Evolutionary conservation across 2,329 filamentous ascomycete species (phyloP), one percentile per base, ranked within the genome.

Genomic region (Coniochaeta ligniaria): DNA sequence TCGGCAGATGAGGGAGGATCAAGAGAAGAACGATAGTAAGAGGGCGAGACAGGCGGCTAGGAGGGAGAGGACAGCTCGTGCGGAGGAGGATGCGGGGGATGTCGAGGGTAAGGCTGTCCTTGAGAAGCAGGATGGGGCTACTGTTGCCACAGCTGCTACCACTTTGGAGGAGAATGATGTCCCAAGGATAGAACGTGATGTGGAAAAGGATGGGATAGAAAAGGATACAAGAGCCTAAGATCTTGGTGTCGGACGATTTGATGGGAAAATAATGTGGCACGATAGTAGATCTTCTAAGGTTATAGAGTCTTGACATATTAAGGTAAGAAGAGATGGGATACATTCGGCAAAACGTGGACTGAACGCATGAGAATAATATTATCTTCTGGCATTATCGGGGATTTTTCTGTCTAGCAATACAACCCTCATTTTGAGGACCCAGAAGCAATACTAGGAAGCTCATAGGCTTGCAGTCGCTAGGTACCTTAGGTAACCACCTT

Each of bases 1-100:
- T 38, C 67, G 69, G 55, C 65, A 70, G 66, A 75, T 80, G 72
- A 67, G 75, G 20, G 75, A 76, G 60, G 76, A 77, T 43, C 67
- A 67, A 61, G 71, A 70, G 28, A 72, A 63, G 65, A 71, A 70
- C 26, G 75, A 77, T 58, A 67, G 66, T 38, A 70, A 71, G 60
- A 63, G 61, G 4, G 70, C 67, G 33, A 72, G 63, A 62, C 61
- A 64, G 50, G 20, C 43, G 24, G 65, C 62, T 14, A 66, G 63
- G 56, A 59, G 61, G 20, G 63, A 58, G 57, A 64, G 65, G 60
- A 11, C 9, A 6, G 43, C 43, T 3, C n/a, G 20, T 11, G 43
- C 43, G 43, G 65, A 62, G 60, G 56, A 59, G 36, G 26, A 52
- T 41, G 57, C 41, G 24, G 59, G 31, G 28, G 52, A 35, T 24